phyloP scores from a whole-genome alignment of 2,329 filamentous ascomycete genomes.

The Microdochium bolleyi region DNA sequence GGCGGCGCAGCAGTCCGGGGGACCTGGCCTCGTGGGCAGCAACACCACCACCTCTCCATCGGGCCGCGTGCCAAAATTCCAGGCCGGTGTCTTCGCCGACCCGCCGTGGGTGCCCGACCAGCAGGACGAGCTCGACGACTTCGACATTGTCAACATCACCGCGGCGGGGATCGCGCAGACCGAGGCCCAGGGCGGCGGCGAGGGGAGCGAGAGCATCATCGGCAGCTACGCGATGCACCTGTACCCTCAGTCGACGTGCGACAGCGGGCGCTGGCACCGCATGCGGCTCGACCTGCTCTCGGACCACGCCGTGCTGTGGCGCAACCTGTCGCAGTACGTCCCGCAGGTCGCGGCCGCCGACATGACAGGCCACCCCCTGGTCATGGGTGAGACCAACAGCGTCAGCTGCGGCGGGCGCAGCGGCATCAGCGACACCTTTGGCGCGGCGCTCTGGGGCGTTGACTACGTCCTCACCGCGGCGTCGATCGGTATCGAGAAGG shows the following conservation, averaged over 20 bases:
- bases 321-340: slow-evolving; percentile 22
- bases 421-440: slow-evolving; percentile 37
- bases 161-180: background rate
- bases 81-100: slow-evolving; percentile 24
- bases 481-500: slow-evolving; percentile 21
- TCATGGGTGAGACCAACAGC: slow-evolving; percentile 40
- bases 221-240: slow-evolving; percentile 25
- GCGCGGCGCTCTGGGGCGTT: slow-evolving; percentile 38
- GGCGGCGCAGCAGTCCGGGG: slow-evolving; percentile 1
- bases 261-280: slow-evolving; percentile 20
- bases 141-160: slow-evolving; percentile 24
- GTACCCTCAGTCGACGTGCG: slow-evolving; percentile 27
- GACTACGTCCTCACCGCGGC: slow-evolving; percentile 33
- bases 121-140: slow-evolving; percentile 25
- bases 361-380: slow-evolving; percentile 23
- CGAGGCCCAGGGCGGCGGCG: slow-evolving; percentile 5
- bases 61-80: slow-evolving; percentile 16
- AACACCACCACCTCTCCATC: background rate
- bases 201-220: slow-evolving; percentile 15
- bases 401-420: slow-evolving; percentile 26
- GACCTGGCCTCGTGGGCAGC: background rate
- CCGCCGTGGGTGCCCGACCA: slow-evolving; percentile 26
- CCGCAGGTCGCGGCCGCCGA: slow-evolving; percentile 24
- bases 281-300: slow-evolving; percentile 23
- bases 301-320: slow-evolving; percentile 22